Evolutionary conservation across 2,329 filamentous ascomycete genomes (phyloP).

Genomic region (Fusarium lateritium): DNA sequence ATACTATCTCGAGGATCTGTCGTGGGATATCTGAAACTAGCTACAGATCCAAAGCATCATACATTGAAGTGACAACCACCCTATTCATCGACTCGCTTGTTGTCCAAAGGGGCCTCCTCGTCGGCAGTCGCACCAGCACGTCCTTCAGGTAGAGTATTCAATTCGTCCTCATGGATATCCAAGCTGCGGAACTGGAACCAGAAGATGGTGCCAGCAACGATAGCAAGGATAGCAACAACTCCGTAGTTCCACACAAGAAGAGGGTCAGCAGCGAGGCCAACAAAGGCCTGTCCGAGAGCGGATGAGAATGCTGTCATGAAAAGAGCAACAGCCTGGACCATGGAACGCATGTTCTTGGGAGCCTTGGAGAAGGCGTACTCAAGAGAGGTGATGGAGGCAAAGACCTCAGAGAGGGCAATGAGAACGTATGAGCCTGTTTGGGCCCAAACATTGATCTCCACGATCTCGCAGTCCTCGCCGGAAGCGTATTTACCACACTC

Average conservation of each 20-base stretch:
- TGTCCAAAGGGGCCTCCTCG: conserved; percentile 38
- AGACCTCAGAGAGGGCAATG: conserved; percentile 65
- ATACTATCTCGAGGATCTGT: background rate
- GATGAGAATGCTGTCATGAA: conserved; percentile 79
- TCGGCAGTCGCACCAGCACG: conserved; percentile 46
- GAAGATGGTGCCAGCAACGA: conserved; percentile 75
- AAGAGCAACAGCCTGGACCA: conserved; percentile 77
- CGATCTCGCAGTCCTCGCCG: no score
- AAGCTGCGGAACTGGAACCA: conserved; percentile 74
- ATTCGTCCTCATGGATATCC: conserved; percentile 75
- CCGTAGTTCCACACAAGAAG: conserved; percentile 82
- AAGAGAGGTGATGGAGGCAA: conserved; percentile 69
- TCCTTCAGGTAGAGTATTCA: conserved; percentile 70
- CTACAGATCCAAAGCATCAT: background rate
- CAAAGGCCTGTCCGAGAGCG: conserved; percentile 74
- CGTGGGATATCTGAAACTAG: conserved; percentile 7
- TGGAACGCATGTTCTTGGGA: conserved; percentile 81
- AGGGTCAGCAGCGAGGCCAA: conserved; percentile 67
- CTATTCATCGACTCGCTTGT: conserved; percentile 40
- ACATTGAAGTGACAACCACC: background rate
- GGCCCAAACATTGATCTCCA: conserved; percentile 77
- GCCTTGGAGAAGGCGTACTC: conserved; percentile 85
- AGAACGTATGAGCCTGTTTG: conserved; percentile 67
- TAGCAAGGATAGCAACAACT: conserved; percentile 75
- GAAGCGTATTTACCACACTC: conserved; percentile 66